Evolutionary conservation across 768 basidiomycete species (phyloP), one percentile per base, ranked within the genome.

Genomic region (Pulveroboletus sp.): DNA sequence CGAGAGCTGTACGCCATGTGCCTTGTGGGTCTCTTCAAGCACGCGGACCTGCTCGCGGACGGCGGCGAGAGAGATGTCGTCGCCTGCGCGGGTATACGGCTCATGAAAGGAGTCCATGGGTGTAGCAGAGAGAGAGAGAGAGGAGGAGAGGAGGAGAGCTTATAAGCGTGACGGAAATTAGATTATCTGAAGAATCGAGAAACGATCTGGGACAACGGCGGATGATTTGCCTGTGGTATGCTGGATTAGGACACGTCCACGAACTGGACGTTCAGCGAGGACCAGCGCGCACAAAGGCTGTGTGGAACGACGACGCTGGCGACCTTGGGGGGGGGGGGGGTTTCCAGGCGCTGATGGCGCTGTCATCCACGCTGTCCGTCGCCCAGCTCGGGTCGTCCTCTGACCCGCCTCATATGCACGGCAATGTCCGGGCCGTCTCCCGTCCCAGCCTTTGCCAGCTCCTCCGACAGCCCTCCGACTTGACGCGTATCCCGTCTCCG

Each of bases 101-200:
- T 88, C 84, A 51, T 78, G 68, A 72, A 87, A 89, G 26, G 82
- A 82, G 70, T 89, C 84, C 82, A 87, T 86, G 52, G 7, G 43
- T 43, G 54, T 42, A 8, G 32, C 14, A 41, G 17, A n/a, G 40
- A 43, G 41, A 13, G 41, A 13, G 28, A 40, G 40, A 28, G 26
- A 21, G 13, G 3, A 2, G 35, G 6, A 39, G 44, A 13, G 38
- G 37, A n/a, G 10, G 40, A 27, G 50, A 38, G 45, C 30, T 65
- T 64, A 54, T 63, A 64, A 57, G 54, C n/a, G 30, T 18, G 27
- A 42, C 33, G 40, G 47, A 24, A 58, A 48, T 32, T 44, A 60
- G 63, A 65, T 65, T 65, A 64, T 64, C 63, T 55, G 49, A 11
- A 40, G 47, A 64, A 57, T 47, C 62, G 53, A 53, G 55, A 55